These are phyloP conservation scores for Hypoxylon perforatum DNA, from an alignment of 495 filamentous ascomycete genomes.

Conservation along the genomic window DNA sequence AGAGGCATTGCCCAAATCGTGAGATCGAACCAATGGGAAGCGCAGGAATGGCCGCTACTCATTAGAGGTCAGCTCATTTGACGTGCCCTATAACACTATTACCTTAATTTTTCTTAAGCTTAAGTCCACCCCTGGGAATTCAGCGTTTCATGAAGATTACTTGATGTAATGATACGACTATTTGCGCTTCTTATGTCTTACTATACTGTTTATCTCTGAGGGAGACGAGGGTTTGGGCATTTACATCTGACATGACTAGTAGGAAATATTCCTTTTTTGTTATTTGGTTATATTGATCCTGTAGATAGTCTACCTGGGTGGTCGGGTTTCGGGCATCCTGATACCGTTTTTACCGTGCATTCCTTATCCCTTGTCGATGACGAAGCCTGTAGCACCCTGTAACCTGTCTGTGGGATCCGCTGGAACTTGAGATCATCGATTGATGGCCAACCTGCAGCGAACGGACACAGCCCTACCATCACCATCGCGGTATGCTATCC, in stretches of 20 bases:
- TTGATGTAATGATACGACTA: neutral
- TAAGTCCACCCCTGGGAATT: no score
- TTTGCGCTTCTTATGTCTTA: neutral
- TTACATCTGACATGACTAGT: no score
- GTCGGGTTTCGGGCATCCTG: no score
- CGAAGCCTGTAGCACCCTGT: constrained; percentile 9
- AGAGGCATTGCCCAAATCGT: constrained; percentile 19
- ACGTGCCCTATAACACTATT: no score
- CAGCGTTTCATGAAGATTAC: neutral
- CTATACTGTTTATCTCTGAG: neutral
- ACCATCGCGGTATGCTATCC: constrained; percentile 2
- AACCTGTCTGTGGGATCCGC: constrained; percentile 17
- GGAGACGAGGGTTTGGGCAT: no score
- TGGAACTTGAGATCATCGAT: constrained; percentile 39
- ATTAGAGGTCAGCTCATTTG: constrained; percentile 36
- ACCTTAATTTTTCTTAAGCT: no score
- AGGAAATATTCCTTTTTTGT: no score
- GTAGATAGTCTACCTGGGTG: no score
- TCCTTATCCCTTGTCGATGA: constrained; percentile 19
- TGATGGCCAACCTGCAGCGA: constrained; percentile 24
- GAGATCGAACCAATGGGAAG: constrained; percentile 37
- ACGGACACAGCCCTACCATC: constrained; percentile 24
- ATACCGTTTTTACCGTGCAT: neutral
- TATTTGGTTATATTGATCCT: no score
- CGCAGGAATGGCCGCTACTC: constrained; percentile 11